These are phyloP conservation scores for Lophiostoma macrostomum DNA, from an alignment of 495 filamentous ascomycete genomes.

Conservation along the genomic window DNA sequence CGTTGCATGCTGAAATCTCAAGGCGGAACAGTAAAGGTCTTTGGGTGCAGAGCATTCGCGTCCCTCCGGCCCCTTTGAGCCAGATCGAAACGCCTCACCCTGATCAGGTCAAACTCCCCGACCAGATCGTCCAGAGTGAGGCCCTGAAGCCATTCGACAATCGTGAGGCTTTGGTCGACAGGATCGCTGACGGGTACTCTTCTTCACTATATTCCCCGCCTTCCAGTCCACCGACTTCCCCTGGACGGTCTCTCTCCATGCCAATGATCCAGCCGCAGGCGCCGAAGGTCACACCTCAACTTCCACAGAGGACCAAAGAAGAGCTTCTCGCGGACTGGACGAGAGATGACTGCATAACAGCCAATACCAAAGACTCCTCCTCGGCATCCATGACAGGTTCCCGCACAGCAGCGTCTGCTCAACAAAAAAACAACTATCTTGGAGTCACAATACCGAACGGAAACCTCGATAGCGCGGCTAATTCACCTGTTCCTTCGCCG, in stretches of 20 bases:
- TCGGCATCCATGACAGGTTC: conserved; percentile 48
- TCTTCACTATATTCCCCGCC: conserved; percentile 56
- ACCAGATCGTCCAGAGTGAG: conserved; percentile 54
- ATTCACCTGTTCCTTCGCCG: conserved; percentile 16
- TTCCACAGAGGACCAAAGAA: conserved; percentile 59
- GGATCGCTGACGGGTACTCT: conserved; percentile 67
- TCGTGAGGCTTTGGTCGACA: conserved; percentile 62
- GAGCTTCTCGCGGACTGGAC: conserved; percentile 76
- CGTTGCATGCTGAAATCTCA: conserved; percentile 71
- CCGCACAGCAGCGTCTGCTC: conserved; percentile 17
- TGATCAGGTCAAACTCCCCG: conserved; percentile 42
- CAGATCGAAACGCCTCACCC: conserved; percentile 42
- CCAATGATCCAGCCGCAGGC: conserved; percentile 48
- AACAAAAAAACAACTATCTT: conserved; percentile 28
- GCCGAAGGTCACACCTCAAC: conserved; percentile 22
- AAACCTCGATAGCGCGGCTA: conserved; percentile 18
- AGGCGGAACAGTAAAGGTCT: conserved; percentile 65
- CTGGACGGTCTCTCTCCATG: conserved; percentile 61
- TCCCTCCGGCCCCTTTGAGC: conserved; percentile 54
- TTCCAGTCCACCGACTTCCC: conserved; percentile 66
- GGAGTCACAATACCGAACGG: conserved; percentile 29
- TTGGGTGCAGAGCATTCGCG: conserved; percentile 66
- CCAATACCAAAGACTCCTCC: conserved; percentile 36
- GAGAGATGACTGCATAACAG: conserved; percentile 64
- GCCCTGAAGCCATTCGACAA: conserved; percentile 65